A percentile compares a stretch with the other conserved stretches of the same genome.
phyloP scores from a whole-genome alignment of 495 filamentous ascomycete species.

The Aspergillus asperescens region DNA sequence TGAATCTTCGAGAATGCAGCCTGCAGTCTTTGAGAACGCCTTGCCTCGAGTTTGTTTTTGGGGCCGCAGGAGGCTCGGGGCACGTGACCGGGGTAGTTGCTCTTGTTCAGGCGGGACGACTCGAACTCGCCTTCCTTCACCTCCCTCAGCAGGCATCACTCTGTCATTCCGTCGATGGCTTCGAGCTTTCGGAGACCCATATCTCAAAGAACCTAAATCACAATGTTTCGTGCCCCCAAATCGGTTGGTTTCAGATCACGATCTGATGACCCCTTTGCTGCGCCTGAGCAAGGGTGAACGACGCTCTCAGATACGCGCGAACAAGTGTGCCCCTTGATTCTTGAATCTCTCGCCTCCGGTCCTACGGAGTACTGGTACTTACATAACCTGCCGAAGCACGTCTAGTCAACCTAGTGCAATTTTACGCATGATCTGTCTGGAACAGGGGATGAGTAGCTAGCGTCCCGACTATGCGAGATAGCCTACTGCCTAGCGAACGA shows the following conservation, averaged over 20 bases:
- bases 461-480: constrained; percentile 8
- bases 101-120: background rate
- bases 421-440: constrained; percentile 3
- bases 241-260: too few species aligned
- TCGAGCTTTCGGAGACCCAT: background rate
- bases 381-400: constrained; percentile 4
- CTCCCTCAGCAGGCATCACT: background rate
- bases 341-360: too few species aligned
- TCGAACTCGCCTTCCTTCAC: background rate
- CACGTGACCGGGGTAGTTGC: constrained; percentile 14
- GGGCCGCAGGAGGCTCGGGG: constrained; percentile 9
- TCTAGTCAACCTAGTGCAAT: background rate
- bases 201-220: background rate
- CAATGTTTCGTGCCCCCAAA: background rate
- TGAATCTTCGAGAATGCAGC: constrained; percentile 7
- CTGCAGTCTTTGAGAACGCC: constrained; percentile 8
- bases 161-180: background rate
- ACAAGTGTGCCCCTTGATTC: background rate
- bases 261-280: background rate
- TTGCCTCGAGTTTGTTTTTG: constrained; percentile 7
- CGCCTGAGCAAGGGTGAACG: background rate
- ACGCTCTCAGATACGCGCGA: background rate
- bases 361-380: background rate
- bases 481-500: constrained; percentile 12
- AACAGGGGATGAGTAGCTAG: constrained; percentile 1